phyloP scores from a whole-genome alignment of 1,284 basidiomycete species.

The Trichosporon coremiiforme region DNA sequence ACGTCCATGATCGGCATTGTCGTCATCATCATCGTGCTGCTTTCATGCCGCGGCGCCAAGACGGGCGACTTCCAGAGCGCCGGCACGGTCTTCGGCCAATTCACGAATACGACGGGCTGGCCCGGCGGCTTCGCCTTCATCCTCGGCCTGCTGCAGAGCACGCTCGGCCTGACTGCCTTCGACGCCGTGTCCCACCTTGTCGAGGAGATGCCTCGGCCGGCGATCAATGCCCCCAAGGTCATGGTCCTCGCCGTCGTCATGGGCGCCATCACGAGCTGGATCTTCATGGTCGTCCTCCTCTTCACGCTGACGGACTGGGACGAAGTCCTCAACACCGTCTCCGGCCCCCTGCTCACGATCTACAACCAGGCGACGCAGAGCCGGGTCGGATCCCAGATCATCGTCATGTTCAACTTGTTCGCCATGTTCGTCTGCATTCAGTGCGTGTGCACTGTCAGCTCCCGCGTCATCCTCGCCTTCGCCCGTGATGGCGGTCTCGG shows the following conservation, averaged over 20 bases:
- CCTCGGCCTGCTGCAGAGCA: constrained; percentile 51
- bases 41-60: constrained; percentile 21
- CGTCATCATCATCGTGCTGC: constrained; percentile 40
- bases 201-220: constrained; percentile 49
- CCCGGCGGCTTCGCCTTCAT: constrained; percentile 48
- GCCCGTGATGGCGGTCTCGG: constrained; percentile 66
- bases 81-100: constrained; percentile 51
- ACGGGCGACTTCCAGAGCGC: constrained; percentile 44
- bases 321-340: constrained; percentile 21
- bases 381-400: constrained; percentile 52
- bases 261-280: constrained; percentile 38
- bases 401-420: constrained; percentile 55
- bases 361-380: constrained; percentile 41
- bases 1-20: constrained; percentile 47
- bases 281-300: constrained; percentile 50
- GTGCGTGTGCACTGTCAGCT: constrained; percentile 65
- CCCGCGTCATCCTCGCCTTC: constrained; percentile 69
- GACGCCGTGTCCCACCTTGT: constrained; percentile 53
- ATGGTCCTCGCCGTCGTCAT: constrained; percentile 50
- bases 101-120: constrained; percentile 42
- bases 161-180: constrained; percentile 27
- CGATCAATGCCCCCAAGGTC: constrained; percentile 44
- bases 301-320: constrained; percentile 28
- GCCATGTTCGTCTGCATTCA: constrained; percentile 49
- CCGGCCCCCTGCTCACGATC: constrained; percentile 28